Conservation (phyloP, 192 early-diverging fungal genomes). For the Pilobolus umbonatus region DNA sequence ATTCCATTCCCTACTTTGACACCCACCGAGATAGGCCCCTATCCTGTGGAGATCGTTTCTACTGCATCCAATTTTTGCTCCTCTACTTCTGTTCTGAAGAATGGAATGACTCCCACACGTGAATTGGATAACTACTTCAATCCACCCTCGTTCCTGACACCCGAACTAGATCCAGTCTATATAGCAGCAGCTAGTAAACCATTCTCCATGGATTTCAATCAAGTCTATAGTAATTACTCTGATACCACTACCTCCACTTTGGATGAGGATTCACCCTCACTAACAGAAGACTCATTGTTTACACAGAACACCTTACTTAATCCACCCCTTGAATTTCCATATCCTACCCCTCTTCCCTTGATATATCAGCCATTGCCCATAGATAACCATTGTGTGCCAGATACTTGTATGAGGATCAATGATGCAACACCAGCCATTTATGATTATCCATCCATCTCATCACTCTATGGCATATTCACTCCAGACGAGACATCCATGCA, state of each 20-base stretch:
- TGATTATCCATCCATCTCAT: neutral
- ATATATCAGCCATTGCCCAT: neutral
- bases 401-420: too few relatives aligned
- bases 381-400: neutral
- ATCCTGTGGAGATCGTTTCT: too few relatives aligned
- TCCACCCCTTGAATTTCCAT: neutral
- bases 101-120: neutral
- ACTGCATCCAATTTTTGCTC: too few relatives aligned
- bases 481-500: neutral
- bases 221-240: neutral
- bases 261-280: neutral
- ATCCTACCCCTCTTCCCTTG: neutral
- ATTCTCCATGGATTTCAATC: neutral
- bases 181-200: neutral
- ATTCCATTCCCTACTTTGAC: too few relatives aligned
- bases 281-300: neutral
- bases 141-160: neutral
- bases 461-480: neutral
- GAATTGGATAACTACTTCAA: neutral
- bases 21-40: too few relatives aligned
- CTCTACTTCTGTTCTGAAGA: too few relatives aligned
- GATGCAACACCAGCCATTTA: too few relatives aligned
- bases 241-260: neutral
- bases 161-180: neutral
- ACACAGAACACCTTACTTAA: neutral